phyloP scores from a whole-genome alignment of 768 basidiomycete species.

The Gelatoporia subvermispora region DNA sequence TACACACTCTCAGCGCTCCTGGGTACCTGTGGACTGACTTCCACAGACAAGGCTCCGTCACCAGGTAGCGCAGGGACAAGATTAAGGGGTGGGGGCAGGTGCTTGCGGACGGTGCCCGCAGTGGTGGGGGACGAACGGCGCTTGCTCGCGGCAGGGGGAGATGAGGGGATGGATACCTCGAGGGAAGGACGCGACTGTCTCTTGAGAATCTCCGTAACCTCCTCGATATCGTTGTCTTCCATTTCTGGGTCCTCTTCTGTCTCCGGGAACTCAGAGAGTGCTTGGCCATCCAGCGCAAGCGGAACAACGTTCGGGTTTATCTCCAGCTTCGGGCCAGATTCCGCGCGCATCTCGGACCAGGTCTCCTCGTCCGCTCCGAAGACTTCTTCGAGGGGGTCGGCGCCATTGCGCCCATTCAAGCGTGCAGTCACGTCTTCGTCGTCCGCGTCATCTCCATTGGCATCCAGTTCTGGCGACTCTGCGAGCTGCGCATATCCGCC shows the following conservation, averaged over 20 bases:
- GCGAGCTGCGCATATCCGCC: constrained; percentile 24
- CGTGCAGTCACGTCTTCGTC: constrained; percentile 36
- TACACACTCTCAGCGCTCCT: constrained; percentile 32
- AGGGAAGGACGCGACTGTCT: constrained; percentile 24
- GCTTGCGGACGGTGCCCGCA: constrained; percentile 28
- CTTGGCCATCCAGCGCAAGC: constrained; percentile 45
- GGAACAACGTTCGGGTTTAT: constrained; percentile 46
- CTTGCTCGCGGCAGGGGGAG: constrained; percentile 29
- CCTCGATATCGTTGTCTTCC: constrained; percentile 38
- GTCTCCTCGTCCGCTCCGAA: constrained; percentile 65
- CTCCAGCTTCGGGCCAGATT: constrained; percentile 19
- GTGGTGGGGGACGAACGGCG: constrained; percentile 33
- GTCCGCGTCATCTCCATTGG: constrained; percentile 7
- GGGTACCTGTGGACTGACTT: constrained; percentile 29
- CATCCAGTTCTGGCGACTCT: constrained; percentile 1
- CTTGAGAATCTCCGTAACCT: constrained; percentile 21
- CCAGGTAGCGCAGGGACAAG: constrained; percentile 27
- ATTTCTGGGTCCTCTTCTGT: constrained; percentile 24
- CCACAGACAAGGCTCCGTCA: constrained; percentile 30
- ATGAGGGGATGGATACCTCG: constrained; percentile 34
- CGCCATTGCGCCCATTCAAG: constrained; percentile 20
- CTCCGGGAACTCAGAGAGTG: constrained; percentile 24
- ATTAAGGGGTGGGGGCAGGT: constrained; percentile 50
- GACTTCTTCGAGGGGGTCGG: constrained; percentile 55
- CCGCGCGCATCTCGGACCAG: constrained; percentile 49